Base-by-base conservation (phyloP, 345 rosid genomes). In the Theobroma cacao region DNA sequence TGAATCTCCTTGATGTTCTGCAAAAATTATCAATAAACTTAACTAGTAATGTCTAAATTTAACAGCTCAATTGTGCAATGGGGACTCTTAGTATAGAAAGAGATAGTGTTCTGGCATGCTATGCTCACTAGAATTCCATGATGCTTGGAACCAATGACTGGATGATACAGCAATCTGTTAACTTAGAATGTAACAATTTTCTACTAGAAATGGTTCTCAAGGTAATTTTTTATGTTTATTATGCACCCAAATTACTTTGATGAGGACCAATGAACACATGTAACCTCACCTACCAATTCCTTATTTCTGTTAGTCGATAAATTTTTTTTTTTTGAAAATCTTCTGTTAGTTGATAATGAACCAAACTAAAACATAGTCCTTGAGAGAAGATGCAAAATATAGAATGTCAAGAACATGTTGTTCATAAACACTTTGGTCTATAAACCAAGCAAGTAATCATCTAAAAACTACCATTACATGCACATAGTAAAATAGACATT, bases 1-100 rank as follows among this genome's bases (percentile, higher is more conserved):
- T 77, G 72, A 33, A 5, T 74, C 72, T 17, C 81, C 20, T 73
- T 50, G 10, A 61, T 62, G 67, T 58, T 80, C 89, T 88, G 64
- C 78, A 85, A 80, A n/a, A 78, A 77, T 60, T 38, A 67, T 2
- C 40, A 18, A 56, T 31, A 53, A 52, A 18, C 48, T 5, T 31
- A 17, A 26, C 36, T 47, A 70, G 38, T 47, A 18, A 38, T 64
- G 26, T 36, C 45, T 47, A 41, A 43, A 11, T 76, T 76, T 47
- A 7, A 63, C 15, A 33, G 3, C 59, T 75, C 40, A 68, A 55
- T 17, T 73, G 43, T 15, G 48, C 12, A 11, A 34, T 33, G 53
- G 26, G 43, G 28, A 26, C 17, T 30, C 24, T 50, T 74, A 5
- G 28, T 34, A 80, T 48, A 13, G 24, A 24, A 74, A 68, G 45